Evolutionary conservation across 1,139 yeast species (phyloP).

Genomic region (Taiozyma sp.): DNA sequence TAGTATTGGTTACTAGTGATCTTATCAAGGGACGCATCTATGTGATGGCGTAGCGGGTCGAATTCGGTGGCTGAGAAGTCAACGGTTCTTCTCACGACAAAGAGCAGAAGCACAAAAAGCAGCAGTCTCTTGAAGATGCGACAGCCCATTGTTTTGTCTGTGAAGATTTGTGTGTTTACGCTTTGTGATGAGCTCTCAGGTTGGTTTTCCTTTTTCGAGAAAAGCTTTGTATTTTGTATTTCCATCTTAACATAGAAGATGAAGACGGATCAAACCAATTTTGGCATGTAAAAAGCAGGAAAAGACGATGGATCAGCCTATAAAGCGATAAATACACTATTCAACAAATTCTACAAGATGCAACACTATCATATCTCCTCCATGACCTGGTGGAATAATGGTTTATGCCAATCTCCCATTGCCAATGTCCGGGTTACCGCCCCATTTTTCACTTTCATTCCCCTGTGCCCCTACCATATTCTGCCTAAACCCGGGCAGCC

Average conservation of each 20-base stretch:
- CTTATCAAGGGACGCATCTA: not conserved
- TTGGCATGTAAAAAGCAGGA: not conserved
- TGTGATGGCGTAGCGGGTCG: slow-evolving; percentile 16
- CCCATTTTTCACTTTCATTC: too few species aligned
- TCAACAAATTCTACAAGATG: not conserved
- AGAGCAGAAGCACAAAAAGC: slow-evolving; percentile 3
- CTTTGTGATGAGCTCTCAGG: not conserved
- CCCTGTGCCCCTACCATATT: not conserved
- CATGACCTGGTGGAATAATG: not conserved
- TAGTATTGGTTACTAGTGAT: slow-evolving; percentile 9
- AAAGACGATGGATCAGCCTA: not conserved
- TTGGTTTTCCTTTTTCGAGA: not conserved
- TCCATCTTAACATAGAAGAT: not conserved
- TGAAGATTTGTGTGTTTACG: not conserved
- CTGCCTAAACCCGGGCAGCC: not conserved
- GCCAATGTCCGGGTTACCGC: not conserved
- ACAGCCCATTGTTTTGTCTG: not conserved
- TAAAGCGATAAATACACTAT: not conserved
- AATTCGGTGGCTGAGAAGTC: slow-evolving; percentile 18
- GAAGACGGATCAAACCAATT: not conserved
- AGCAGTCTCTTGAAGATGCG: slow-evolving; percentile 2
- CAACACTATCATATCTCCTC: too few species aligned
- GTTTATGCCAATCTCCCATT: not conserved
- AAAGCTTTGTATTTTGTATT: not conserved
- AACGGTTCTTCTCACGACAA: slow-evolving; percentile 6